Percentiles rank a stretch among this genome's conserved stretches.
Evolutionary conservation across 345 rosid species (phyloP).

Genomic region (Populus deltoides): DNA sequence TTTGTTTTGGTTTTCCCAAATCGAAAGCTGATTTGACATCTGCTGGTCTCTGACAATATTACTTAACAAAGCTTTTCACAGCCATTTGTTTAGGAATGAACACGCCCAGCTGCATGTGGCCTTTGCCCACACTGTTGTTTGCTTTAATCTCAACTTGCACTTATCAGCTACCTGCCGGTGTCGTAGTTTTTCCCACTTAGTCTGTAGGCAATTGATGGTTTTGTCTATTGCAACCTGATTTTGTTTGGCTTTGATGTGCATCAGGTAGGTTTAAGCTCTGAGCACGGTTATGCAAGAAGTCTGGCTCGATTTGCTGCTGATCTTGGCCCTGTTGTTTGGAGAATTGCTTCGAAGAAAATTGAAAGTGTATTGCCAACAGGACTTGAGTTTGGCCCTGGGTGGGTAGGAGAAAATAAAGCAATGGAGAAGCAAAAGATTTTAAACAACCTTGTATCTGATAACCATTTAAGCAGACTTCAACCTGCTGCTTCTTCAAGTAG

Average conservation of each 20-base stretch:
- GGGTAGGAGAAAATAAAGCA: constrained; percentile 68
- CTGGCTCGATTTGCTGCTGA: constrained; percentile 78
- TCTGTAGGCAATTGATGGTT: background rate
- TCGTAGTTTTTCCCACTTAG: background rate
- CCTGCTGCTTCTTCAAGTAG: constrained; percentile 37
- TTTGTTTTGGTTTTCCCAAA: background rate
- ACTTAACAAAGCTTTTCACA: background rate
- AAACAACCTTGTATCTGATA: constrained; percentile 27
- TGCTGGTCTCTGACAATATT: background rate
- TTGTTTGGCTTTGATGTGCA: constrained; percentile 15
- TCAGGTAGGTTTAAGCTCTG: constrained; percentile 79
- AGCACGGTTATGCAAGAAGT: constrained; percentile 83
- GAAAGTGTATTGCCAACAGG: constrained; percentile 57
- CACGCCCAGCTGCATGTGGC: background rate
- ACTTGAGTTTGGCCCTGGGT: constrained; percentile 63
- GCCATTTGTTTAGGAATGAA: background rate
- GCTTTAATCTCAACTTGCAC: background rate
- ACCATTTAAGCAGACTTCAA: constrained; percentile 43
- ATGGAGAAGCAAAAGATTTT: constrained; percentile 34
- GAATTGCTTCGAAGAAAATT: constrained; percentile 68
- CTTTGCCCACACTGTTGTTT: background rate
- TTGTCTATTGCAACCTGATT: background rate
- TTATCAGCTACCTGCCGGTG: too few relatives aligned
- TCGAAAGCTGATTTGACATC: background rate
- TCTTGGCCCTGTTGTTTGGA: constrained; percentile 84